These are phyloP conservation scores for Ganoderma leucocontextum DNA, from an alignment of 1,284 basidiomycete genomes.

Conservation along the genomic window DNA sequence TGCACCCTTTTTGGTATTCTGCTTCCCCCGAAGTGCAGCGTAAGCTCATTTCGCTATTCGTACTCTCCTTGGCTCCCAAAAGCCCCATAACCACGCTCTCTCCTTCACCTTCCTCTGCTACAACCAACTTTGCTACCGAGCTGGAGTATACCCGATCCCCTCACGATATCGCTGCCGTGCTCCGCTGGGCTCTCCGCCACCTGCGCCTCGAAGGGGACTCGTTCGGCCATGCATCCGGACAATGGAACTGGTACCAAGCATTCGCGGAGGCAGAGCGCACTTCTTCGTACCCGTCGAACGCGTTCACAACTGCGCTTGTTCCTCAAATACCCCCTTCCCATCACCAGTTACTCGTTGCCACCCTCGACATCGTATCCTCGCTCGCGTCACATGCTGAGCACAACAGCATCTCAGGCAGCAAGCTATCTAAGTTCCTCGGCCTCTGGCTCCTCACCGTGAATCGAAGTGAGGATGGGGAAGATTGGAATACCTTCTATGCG, in stretches of 20 bases:
- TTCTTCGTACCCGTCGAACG: constrained; percentile 62
- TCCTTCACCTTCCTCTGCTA: constrained; percentile 53
- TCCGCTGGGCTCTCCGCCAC: constrained; percentile 81
- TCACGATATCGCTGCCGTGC: constrained; percentile 79
- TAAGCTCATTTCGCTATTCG: constrained; percentile 73
- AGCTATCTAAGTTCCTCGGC: constrained; percentile 74
- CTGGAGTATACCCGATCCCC: constrained; percentile 68
- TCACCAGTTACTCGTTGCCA: constrained; percentile 60
- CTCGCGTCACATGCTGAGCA: constrained; percentile 74
- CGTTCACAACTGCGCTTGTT: constrained; percentile 65
- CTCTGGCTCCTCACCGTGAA: constrained; percentile 69
- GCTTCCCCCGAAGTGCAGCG: constrained; percentile 72
- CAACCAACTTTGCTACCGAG: constrained; percentile 67
- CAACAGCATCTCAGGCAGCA: constrained; percentile 78
- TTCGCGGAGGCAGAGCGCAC: constrained; percentile 67
- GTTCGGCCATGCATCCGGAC: constrained; percentile 54
- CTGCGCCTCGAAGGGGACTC: constrained; percentile 61
- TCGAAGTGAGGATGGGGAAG: constrained; percentile 55
- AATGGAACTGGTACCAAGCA: constrained; percentile 69
- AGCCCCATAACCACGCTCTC: constrained; percentile 55
- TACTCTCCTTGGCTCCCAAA: constrained; percentile 65
- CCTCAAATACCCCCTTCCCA: constrained; percentile 66
- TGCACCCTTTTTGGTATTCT: constrained; percentile 84
- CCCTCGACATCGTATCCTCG: constrained; percentile 68
- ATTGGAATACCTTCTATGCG: constrained; percentile 69